phyloP scores from a whole-genome alignment of 192 early-diverging fungal species.

The Spizellomyces sp. region DNA sequence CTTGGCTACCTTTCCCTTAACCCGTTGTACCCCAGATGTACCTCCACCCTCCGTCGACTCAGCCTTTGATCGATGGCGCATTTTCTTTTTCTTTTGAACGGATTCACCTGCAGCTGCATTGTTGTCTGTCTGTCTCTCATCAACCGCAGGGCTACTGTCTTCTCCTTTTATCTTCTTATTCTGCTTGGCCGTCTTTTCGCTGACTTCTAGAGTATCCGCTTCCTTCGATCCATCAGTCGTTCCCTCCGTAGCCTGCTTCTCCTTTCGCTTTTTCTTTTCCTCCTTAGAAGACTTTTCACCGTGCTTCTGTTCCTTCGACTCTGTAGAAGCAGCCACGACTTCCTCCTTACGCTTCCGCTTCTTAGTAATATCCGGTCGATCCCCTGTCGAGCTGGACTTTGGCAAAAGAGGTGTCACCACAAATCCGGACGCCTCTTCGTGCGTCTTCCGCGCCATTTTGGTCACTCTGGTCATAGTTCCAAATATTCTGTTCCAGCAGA shows the following conservation, averaged over 20 bases:
- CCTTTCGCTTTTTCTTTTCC: neutral
- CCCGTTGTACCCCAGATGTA: conserved; percentile 6
- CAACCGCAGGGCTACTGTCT: neutral
- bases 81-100: neutral
- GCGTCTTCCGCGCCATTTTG: conserved; percentile 56
- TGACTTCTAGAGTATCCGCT: neutral
- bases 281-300: neutral
- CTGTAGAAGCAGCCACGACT: neutral
- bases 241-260: neutral
- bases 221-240: neutral
- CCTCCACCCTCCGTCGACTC: conserved; percentile 14
- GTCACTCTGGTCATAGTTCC: conserved; percentile 61
- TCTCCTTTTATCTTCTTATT: neutral
- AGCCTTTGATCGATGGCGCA: neutral
- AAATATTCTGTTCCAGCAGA: neutral
- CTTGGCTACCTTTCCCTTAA: conserved; percentile 8
- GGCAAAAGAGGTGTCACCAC: conserved; percentile 48
- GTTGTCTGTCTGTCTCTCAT: neutral
- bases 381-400: conserved; percentile 19
- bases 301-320: neutral
- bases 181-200: neutral
- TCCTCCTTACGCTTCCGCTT: conserved; percentile 8
- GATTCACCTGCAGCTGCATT: neutral
- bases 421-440: conserved; percentile 52
- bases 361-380: conserved; percentile 23